A percentile compares a stretch with the other conserved stretches of the same genome.
Evolutionary conservation across 2,329 filamentous ascomycete genomes (phyloP).

Genomic region (Magnaporthiopsis incrustans): DNA sequence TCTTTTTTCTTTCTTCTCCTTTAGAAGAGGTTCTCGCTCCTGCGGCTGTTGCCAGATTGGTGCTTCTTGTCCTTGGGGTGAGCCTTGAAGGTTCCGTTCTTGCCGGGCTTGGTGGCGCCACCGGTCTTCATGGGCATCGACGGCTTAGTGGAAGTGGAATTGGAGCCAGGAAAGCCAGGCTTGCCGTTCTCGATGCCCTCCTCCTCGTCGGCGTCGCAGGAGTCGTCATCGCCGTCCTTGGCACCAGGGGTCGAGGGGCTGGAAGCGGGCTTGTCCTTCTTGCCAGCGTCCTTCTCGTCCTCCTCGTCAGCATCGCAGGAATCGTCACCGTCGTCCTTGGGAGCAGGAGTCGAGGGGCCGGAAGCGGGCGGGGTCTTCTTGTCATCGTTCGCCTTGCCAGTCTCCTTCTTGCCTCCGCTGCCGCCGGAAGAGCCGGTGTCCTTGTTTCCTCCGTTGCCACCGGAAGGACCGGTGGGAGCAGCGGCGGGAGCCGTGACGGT

Average conservation of each 20-base stretch:
- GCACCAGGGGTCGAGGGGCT: not conserved
- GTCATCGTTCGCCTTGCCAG: no score
- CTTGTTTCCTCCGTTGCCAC: not conserved
- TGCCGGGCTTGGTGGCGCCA: not conserved
- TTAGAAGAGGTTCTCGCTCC: not conserved
- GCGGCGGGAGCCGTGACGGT: not conserved
- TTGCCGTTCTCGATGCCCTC: not conserved
- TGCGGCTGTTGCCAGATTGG: not conserved
- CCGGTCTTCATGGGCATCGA: not conserved
- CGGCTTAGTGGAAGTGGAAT: not conserved
- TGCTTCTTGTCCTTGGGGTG: not conserved
- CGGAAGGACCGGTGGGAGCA: not conserved
- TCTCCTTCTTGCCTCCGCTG: no score
- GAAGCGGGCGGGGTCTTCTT: not conserved
- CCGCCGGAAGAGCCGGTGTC: no score
- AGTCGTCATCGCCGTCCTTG: not conserved
- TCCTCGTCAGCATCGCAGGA: constrained; percentile 3
- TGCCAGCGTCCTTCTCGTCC: not conserved
- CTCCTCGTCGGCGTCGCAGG: constrained; percentile 3
- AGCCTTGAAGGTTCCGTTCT: constrained; percentile 1
- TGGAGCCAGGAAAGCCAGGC: not conserved
- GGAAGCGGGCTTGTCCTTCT: not conserved
- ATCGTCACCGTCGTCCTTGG: not conserved
- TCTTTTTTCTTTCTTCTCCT: no score
- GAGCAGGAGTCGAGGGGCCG: not conserved